Conservation (phyloP, 164 flowering plant species). For the Piper betle region DNA sequence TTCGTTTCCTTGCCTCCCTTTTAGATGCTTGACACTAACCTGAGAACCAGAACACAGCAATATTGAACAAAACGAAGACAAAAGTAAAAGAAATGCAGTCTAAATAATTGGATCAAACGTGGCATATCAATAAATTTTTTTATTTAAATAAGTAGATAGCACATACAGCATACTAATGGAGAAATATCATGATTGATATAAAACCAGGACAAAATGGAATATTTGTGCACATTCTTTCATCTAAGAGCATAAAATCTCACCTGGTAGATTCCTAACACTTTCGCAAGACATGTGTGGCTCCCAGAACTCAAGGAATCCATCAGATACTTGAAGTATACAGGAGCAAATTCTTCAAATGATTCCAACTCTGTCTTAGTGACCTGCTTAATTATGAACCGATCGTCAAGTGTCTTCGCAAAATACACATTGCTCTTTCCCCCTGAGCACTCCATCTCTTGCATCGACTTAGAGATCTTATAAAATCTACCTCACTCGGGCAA, state of each 20-base stretch:
- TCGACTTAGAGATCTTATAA: conserved; percentile 61
- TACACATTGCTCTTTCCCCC: conserved; percentile 88
- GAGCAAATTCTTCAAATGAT: conserved; percentile 76
- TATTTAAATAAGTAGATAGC: too few relatives aligned
- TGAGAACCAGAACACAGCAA: conserved; percentile 6
- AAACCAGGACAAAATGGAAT: not conserved
- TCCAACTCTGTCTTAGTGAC: conserved; percentile 73
- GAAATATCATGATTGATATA: not conserved
- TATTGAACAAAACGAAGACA: not conserved
- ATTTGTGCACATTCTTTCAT: not conserved
- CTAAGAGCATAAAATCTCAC: conserved; percentile 15
- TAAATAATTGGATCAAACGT: not conserved
- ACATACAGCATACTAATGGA: too few relatives aligned
- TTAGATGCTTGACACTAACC: conserved; percentile 54
- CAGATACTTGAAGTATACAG: conserved; percentile 62
- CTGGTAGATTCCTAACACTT: conserved; percentile 76
- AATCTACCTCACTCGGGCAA: conserved; percentile 63
- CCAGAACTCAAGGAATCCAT: conserved; percentile 45
- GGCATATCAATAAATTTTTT: not conserved
- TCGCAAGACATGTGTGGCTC: conserved; percentile 75
- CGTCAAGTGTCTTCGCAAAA: conserved; percentile 76
- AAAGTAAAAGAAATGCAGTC: not conserved
- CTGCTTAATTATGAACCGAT: conserved; percentile 71
- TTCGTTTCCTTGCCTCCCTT: conserved; percentile 59
- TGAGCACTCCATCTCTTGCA: conserved; percentile 73